phyloP scores from a whole-genome alignment of 805 yeast genomes.

The Candida chilensis region DNA sequence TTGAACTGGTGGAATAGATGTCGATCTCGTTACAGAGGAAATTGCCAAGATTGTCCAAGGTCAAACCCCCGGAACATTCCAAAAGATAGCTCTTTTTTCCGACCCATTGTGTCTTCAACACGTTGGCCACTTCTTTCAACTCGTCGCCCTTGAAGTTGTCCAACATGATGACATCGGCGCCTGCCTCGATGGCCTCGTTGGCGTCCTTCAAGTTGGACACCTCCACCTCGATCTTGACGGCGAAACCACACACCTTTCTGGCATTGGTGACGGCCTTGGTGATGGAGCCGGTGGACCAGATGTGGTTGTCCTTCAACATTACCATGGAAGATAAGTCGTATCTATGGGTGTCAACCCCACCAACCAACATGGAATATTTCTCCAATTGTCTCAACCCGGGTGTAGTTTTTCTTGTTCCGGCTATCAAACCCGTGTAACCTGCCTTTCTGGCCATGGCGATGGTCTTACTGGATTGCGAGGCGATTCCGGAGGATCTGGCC shows the following conservation, averaged over 20 bases:
- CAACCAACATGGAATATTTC: conserved; percentile 91
- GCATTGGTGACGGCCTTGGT: conserved; percentile 76
- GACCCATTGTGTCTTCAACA: conserved; percentile 49
- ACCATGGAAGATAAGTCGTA: conserved; percentile 91
- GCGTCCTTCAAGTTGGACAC: conserved; percentile 83
- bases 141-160: conserved; percentile 74
- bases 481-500: conserved; percentile 81
- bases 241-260: conserved; percentile 75
- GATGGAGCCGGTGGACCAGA: conserved; percentile 89
- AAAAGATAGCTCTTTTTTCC: conserved; percentile 47
- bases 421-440: conserved; percentile 78
- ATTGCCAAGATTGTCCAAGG: conserved; percentile 50
- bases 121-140: conserved; percentile 54
- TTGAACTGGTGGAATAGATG: conserved; percentile 81
- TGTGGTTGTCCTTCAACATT: conserved; percentile 91
- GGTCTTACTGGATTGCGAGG: conserved; percentile 60
- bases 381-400: conserved; percentile 88
- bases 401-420: conserved; percentile 96
- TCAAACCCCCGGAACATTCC: conserved; percentile 91
- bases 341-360: conserved; percentile 90
- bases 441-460: conserved; percentile 50
- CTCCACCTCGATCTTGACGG: conserved; percentile 88
- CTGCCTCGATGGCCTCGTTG: conserved; percentile 85
- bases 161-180: conserved; percentile 93
- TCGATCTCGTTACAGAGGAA: conserved; percentile 77